phyloP scores from a whole-genome alignment of 192 early-diverging fungal species.

The Radiomyces spectabilis region DNA sequence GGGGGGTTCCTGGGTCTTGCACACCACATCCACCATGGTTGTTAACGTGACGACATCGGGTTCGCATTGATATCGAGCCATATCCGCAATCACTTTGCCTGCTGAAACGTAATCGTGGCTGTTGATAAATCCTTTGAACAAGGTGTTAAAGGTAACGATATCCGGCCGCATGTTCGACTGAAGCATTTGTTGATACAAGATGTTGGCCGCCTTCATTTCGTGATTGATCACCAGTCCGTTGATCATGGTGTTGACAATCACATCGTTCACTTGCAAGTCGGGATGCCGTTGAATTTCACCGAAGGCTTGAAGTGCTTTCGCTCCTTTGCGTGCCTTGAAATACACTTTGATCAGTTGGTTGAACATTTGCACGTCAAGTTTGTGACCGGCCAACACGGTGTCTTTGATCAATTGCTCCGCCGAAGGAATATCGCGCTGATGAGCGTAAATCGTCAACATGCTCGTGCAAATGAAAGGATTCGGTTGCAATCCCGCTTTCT shows the following conservation, averaged over 20 bases:
- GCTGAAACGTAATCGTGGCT: slow-evolving; percentile 3
- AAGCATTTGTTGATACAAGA: slow-evolving; percentile 17
- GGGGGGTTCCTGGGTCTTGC: background rate
- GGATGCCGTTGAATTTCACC: slow-evolving; percentile 13
- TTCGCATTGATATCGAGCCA: slow-evolving; percentile 4
- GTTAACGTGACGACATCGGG: slow-evolving; percentile 27
- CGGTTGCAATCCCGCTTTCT: background rate
- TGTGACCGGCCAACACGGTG: slow-evolving; percentile 5
- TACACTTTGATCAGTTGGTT: slow-evolving; percentile 25
- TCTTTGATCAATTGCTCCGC: slow-evolving; percentile 12
- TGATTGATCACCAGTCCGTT: slow-evolving; percentile 24
- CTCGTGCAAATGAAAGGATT: slow-evolving; percentile 1
- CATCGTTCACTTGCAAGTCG: slow-evolving; percentile 10
- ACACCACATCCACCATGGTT: slow-evolving; percentile 17
- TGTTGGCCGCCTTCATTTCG: slow-evolving; percentile 10
- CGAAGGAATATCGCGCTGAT: background rate
- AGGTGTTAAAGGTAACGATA: slow-evolving; percentile 24
- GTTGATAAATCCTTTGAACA: slow-evolving; percentile 21
- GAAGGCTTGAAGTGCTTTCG: slow-evolving; percentile 16
- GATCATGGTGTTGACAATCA: slow-evolving; percentile 24
- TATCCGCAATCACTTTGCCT: slow-evolving; percentile 8
- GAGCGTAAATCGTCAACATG: slow-evolving; percentile 14
- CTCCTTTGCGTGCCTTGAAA: slow-evolving; percentile 3
- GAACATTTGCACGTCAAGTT: slow-evolving; percentile 9
- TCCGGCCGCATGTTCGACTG: slow-evolving; percentile 13